Percentiles rank a stretch among this genome's conserved stretches.
Conservation (phyloP, 2,329 filamentous ascomycete species). For the Penicillium sp. region DNA sequence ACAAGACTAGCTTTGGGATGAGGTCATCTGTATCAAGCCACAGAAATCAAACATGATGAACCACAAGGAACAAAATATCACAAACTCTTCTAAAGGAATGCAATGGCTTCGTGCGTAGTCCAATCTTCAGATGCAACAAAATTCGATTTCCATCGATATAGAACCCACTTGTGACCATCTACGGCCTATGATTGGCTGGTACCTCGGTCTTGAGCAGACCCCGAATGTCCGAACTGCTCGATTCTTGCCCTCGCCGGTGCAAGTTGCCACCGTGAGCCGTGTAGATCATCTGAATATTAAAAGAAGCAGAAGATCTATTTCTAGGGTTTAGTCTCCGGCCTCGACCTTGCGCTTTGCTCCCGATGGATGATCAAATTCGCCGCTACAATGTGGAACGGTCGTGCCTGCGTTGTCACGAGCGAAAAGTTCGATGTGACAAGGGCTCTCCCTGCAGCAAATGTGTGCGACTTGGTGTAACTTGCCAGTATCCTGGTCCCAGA, state of each 20-base stretch:
- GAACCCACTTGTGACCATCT: background rate
- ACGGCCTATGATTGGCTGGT: background rate
- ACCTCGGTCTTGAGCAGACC: background rate
- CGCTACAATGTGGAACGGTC: slow-evolving; percentile 30
- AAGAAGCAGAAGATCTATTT: background rate
- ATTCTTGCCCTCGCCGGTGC: background rate
- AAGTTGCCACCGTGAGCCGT: background rate
- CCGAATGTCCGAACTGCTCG: slow-evolving; percentile 8
- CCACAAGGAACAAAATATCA: too few relatives aligned
- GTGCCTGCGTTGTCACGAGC: slow-evolving; percentile 30
- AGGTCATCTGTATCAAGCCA: background rate
- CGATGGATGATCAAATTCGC: slow-evolving; percentile 14
- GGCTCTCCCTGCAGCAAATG: slow-evolving; percentile 24
- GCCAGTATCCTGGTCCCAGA: slow-evolving; percentile 25
- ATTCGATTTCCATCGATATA: too few relatives aligned
- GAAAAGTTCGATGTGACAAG: slow-evolving; percentile 31
- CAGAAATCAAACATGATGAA: too few relatives aligned
- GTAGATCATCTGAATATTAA: background rate
- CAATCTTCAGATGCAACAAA: background rate
- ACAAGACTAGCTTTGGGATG: background rate
- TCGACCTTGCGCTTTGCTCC: background rate
- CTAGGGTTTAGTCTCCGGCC: background rate
- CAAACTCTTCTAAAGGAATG: background rate
- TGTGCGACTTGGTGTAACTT: slow-evolving; percentile 16
- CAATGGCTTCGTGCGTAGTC: background rate